A percentile compares a stretch with the other conserved stretches of the same genome.
These are phyloP conservation scores for Backusella australiensis DNA, from an alignment of 192 early-diverging fungal species.

Conservation along the genomic window DNA sequence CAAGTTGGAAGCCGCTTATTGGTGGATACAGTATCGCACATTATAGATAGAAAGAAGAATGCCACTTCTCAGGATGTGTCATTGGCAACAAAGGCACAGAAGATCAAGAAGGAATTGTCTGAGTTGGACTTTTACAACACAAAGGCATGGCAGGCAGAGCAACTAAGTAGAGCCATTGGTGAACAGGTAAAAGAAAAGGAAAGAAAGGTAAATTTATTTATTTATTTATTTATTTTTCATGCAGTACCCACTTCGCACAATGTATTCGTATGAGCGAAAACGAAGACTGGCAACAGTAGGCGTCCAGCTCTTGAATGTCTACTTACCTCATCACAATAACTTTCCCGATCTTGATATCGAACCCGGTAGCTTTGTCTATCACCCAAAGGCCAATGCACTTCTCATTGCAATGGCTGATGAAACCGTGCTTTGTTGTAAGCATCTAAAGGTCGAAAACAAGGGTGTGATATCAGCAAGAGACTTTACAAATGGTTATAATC, in stretches of 20 bases:
- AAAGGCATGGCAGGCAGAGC: slow-evolving; percentile 59
- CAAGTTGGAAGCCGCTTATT: slow-evolving; percentile 58
- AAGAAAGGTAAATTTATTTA: neutral
- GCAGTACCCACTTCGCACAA: slow-evolving; percentile 55
- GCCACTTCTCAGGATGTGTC: slow-evolving; percentile 63
- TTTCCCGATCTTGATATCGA: neutral
- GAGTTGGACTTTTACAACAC: slow-evolving; percentile 59
- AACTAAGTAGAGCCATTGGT: slow-evolving; percentile 71
- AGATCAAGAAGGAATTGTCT: slow-evolving; percentile 60
- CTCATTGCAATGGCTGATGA: slow-evolving; percentile 55
- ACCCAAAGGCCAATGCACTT: slow-evolving; percentile 30
- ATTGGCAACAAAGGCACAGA: slow-evolving; percentile 64
- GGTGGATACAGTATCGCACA: slow-evolving; percentile 57
- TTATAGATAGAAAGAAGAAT: slow-evolving; percentile 54
- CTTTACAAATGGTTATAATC: slow-evolving; percentile 71
- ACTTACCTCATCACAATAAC: slow-evolving; percentile 28
- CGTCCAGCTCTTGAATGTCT: slow-evolving; percentile 42
- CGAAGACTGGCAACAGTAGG: neutral
- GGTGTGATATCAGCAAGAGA: slow-evolving; percentile 49
- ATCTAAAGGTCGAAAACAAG: slow-evolving; percentile 64
- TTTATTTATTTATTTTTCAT: slow-evolving; percentile 11
- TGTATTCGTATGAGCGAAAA: slow-evolving; percentile 36
- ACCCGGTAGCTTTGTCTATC: slow-evolving; percentile 43
- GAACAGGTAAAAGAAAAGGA: slow-evolving; percentile 49
- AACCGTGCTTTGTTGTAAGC: slow-evolving; percentile 42